Evolutionary conservation across 2,329 filamentous ascomycete species (phyloP), one percentile per base, ranked within the genome.

Genomic region (Aquanectria penicillioides): DNA sequence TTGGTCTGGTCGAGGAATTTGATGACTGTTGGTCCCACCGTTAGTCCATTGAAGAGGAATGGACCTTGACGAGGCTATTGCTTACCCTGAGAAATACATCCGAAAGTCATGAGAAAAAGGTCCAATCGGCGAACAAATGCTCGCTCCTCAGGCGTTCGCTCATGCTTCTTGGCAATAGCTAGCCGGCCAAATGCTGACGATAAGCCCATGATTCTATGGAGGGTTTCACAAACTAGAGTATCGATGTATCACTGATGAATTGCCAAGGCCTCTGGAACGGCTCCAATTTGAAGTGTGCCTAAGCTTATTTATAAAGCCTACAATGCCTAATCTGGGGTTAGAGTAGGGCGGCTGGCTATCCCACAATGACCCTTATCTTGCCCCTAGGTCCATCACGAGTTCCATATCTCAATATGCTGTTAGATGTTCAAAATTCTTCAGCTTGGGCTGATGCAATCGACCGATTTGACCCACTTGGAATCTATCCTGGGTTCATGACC

Each of bases 61-160:
- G n/a, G n/a, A 5, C 12, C 9, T 12, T 23, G 0, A 7, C 8
- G 5, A 17, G 5, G 15, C 4, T 12, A 4, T n/a, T 5, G 11
- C 23, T 34, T 46, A 50, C 53, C 53, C 33, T 57, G 53, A 8
- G 53, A 57, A 15, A 57, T 22, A 25, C 53, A 57, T 3, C 53
- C 53, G 33, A 57, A 57, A 4, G 53, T 57, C 53, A 57, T 57
- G n/a, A 57, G 46, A 23, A 57, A 57, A 4, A 57, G 31, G 23
- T 57, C 46, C 1, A 57, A 25, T 4, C 50, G 18, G 6, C 55
- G 38, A 18, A 58, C 48, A 46, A 58, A 53, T 3, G 47, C 41
- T 1, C 41, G 31, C 15, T 58, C 55, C 17, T 58, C 55, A 3
- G 48, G 20, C 3, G 40, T 38, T 22, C 55, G 47, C 7, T 53